phyloP scores from a whole-genome alignment of 352 stramenopile genomes.

The Phytophthora nicotianae region DNA sequence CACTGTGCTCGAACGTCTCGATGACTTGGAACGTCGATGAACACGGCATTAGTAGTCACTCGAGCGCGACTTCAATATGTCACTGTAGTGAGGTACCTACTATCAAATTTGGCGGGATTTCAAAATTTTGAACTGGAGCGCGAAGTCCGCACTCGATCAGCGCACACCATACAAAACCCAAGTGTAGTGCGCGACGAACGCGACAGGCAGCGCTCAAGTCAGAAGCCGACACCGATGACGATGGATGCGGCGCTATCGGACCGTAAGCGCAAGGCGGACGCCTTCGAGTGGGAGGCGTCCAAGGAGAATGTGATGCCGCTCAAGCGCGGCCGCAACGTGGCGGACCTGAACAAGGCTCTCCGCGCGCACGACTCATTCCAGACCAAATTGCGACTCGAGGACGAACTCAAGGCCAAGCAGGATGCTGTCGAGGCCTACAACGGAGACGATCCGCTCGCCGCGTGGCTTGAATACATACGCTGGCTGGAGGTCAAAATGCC shows the following conservation, averaged over 20 bases:
- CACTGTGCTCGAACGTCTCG: too few relatives aligned
- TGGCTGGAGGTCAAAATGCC: slow-evolving; percentile 86
- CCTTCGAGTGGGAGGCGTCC: slow-evolving; percentile 84
- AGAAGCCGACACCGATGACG: slow-evolving; percentile 20
- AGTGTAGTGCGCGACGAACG: slow-evolving; percentile 36
- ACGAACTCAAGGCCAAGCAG: slow-evolving; percentile 60
- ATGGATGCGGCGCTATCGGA: slow-evolving; percentile 10
- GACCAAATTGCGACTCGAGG: slow-evolving; percentile 59
- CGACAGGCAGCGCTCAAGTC: slow-evolving; percentile 26
- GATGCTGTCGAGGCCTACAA: slow-evolving; percentile 48
- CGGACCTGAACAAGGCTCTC: slow-evolving; percentile 78
- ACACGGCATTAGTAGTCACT: slow-evolving; percentile 4
- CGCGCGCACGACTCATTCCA: slow-evolving; percentile 68
- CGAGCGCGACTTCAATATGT: slow-evolving; percentile 10
- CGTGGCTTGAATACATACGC: slow-evolving; percentile 76
- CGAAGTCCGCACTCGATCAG: slow-evolving; percentile 18
- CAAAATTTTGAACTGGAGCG: slow-evolving; percentile 33
- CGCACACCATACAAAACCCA: slow-evolving; percentile 29
- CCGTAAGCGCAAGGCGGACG: slow-evolving; percentile 45
- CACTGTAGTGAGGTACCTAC: slow-evolving; percentile 16
- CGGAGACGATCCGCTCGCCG: slow-evolving; percentile 69
- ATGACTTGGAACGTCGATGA: background rate
- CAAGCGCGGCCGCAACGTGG: slow-evolving; percentile 77
- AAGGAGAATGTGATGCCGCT: slow-evolving; percentile 91
- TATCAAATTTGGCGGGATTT: slow-evolving; percentile 28